phyloP scores from a whole-genome alignment of 208 protist species.

The Herpetomonas samuelpessoai region DNA sequence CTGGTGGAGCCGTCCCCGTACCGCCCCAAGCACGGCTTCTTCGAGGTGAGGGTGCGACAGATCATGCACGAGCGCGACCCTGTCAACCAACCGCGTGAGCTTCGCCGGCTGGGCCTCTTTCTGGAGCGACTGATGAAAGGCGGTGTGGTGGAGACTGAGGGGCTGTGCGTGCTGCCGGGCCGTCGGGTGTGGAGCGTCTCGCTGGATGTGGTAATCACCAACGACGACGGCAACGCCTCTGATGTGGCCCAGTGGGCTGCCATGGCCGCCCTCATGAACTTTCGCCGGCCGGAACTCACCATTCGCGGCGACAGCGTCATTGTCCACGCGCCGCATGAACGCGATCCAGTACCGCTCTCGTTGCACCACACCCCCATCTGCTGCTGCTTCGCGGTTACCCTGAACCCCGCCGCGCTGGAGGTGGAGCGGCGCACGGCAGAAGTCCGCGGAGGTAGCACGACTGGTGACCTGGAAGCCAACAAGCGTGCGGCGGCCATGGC shows the following conservation, averaged over 20 bases:
- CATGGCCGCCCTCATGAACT: conserved; percentile 88
- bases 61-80: conserved; percentile 79
- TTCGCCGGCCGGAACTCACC: conserved; percentile 93
- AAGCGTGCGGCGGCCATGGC: neutral
- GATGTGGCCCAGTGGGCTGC: conserved; percentile 89
- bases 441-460: conserved; percentile 9
- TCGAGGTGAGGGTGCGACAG: conserved; percentile 89
- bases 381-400: conserved; percentile 74
- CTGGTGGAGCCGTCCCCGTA: conserved; percentile 94
- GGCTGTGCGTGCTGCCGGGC: conserved; percentile 94
- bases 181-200: conserved; percentile 90
- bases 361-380: conserved; percentile 94
- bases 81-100: conserved; percentile 19
- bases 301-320: conserved; percentile 81
- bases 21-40: conserved; percentile 95
- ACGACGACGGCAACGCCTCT: conserved; percentile 93
- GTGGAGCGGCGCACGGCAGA: conserved; percentile 27
- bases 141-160: conserved; percentile 94
- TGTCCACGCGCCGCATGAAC: conserved; percentile 88
- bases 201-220: conserved; percentile 88
- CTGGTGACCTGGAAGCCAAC: neutral
- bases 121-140: conserved; percentile 87
- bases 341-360: conserved; percentile 92
- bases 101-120: conserved; percentile 65
- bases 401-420: conserved; percentile 28